Conservation (phyloP, 169 alveolate species). For the Plasmodium relictum region DNA sequence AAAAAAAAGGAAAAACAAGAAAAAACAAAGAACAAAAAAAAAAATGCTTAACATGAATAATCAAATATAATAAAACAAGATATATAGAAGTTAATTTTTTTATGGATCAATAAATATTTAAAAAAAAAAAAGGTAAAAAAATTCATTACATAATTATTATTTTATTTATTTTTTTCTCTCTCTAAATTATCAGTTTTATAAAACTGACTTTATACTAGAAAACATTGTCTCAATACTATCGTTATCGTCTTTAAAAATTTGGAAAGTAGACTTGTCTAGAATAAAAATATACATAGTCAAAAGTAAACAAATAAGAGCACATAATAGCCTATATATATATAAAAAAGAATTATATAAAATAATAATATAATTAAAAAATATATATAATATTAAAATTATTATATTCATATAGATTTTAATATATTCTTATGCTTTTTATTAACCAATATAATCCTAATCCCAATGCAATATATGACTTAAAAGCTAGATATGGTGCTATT, state of each 20-base stretch:
- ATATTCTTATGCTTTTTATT: neutral
- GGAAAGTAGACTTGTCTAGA: slow-evolving; percentile 34
- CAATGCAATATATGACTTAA: slow-evolving; percentile 48
- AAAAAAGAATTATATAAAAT: too few relatives aligned
- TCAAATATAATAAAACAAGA: neutral
- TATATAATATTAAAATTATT: neutral
- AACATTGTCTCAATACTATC: slow-evolving; percentile 62
- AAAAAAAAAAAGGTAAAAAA: neutral
- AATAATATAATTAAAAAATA: too few relatives aligned
- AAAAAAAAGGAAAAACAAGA: neutral
- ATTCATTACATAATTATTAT: neutral
- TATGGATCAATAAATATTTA: neutral
- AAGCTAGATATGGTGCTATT: slow-evolving; percentile 61
- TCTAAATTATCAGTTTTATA: neutral
- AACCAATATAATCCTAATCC: slow-evolving; percentile 62
- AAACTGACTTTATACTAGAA: slow-evolving; percentile 34
- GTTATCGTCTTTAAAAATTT: slow-evolving; percentile 54
- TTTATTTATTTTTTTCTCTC: too few relatives aligned
- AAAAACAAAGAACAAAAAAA: neutral
- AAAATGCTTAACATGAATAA: neutral
- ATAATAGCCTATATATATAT: slow-evolving; percentile 15
- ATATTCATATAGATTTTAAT: neutral
- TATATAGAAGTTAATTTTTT: neutral
- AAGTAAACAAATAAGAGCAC: slow-evolving; percentile 60
- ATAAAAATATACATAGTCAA: slow-evolving; percentile 54